These are phyloP conservation scores for Fusarium sp. DNA, from an alignment of 2,329 filamentous ascomycete species.

Conservation along the genomic window DNA sequence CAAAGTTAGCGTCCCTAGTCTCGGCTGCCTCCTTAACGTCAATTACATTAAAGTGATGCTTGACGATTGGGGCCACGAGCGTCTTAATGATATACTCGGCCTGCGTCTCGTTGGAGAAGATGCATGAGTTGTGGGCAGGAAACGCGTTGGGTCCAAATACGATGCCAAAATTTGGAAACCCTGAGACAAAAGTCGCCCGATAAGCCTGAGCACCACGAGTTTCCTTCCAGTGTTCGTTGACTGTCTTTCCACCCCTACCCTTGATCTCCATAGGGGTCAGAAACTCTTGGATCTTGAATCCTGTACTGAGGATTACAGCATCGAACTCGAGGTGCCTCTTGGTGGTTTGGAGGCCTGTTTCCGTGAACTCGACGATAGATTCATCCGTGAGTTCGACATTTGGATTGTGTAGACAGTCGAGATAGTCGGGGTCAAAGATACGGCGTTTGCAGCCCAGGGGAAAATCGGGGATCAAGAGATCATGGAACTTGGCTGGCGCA, in stretches of 20 bases:
- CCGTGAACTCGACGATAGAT: background rate
- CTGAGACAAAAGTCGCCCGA: background rate
- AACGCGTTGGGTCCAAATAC: background rate
- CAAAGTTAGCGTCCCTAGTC: background rate
- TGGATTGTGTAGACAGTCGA: background rate
- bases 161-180: background rate
- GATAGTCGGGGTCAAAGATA: background rate
- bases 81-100: slow-evolving; percentile 2
- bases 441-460: background rate
- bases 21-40: slow-evolving; percentile 6
- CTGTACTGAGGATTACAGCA: background rate
- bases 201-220: background rate
- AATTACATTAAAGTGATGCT: background rate
- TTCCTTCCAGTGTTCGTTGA: background rate
- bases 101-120: slow-evolving; percentile 6
- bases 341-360: background rate
- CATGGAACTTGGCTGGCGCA: background rate
- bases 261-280: background rate
- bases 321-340: background rate
- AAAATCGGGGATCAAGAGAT: background rate
- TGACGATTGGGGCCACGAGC: background rate
- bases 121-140: slow-evolving; percentile 1
- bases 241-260: background rate
- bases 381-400: background rate
- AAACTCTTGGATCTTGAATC: background rate